phyloP scores from a whole-genome alignment of 768 basidiomycete species.

The Lepiota brunneoincarnata region DNA sequence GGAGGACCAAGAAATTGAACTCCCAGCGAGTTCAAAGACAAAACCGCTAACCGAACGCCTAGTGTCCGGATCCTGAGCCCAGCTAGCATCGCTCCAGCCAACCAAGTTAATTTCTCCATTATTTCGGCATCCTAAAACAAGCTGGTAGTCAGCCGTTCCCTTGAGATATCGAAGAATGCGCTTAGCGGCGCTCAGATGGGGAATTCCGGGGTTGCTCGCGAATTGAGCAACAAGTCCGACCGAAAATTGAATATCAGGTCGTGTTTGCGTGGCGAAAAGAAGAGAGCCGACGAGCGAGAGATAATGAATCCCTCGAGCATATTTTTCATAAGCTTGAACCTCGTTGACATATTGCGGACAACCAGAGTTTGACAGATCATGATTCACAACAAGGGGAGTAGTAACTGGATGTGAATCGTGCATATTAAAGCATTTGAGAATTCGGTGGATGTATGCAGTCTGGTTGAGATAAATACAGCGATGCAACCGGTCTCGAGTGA shows the following conservation, averaged over 20 bases:
- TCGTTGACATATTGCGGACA: background rate
- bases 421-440: slow-evolving; percentile 23
- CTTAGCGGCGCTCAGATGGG: slow-evolving; percentile 37
- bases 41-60: background rate
- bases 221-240: slow-evolving; percentile 16
- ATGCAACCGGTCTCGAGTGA: slow-evolving; percentile 19
- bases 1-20: slow-evolving; percentile 13
- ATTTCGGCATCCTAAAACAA: no score
- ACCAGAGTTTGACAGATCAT: slow-evolving; percentile 15
- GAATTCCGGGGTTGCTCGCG: slow-evolving; percentile 23
- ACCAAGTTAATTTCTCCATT: no score
- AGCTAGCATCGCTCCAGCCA: no score
- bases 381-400: slow-evolving; percentile 22
- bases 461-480: slow-evolving; percentile 25
- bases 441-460: slow-evolving; percentile 22
- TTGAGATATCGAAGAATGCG: slow-evolving; percentile 34
- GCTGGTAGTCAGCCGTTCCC: background rate
- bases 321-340: background rate
- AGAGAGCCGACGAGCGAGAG: slow-evolving; percentile 26
- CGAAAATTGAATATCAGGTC: no score
- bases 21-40: background rate
- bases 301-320: background rate
- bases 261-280: slow-evolving; percentile 29
- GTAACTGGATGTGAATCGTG: slow-evolving; percentile 20
- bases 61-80: no score